Percentiles rank a stretch among this genome's conserved stretches.
These are phyloP conservation scores for Nicotiana tomentosiformis DNA, from an alignment of 257 asterid genomes.

Conservation along the genomic window DNA sequence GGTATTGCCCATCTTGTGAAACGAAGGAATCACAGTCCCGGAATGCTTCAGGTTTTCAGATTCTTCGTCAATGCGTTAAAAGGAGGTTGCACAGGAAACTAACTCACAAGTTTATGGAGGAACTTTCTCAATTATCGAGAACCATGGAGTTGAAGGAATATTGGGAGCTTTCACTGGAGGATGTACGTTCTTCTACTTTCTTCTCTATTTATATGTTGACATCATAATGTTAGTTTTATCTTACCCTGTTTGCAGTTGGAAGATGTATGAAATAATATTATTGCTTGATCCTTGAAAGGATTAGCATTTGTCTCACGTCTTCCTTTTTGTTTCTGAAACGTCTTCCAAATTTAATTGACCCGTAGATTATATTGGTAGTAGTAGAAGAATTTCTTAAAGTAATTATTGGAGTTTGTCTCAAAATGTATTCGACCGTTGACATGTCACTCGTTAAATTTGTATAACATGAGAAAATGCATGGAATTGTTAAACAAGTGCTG, in stretches of 20 bases:
- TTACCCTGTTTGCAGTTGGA: conserved; percentile 2
- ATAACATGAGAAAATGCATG: not conserved
- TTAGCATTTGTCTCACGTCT: not conserved
- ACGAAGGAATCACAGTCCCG: conserved; percentile 38
- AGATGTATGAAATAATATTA: not conserved
- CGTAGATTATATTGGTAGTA: not conserved
- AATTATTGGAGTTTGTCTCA: not conserved
- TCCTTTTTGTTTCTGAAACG: not conserved
- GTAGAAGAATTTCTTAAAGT: not conserved
- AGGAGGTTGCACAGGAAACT: conserved; percentile 42
- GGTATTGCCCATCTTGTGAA: conserved; percentile 95
- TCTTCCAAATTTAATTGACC: not conserved
- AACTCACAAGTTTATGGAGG: conserved; percentile 41
- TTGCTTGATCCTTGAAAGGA: not conserved
- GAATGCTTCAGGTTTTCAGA: conserved; percentile 26
- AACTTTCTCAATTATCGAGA: conserved; percentile 51
- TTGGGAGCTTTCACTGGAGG: conserved; percentile 74
- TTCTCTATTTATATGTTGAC: conserved; percentile 10
- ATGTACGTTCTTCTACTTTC: conserved; percentile 42
- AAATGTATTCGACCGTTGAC: not conserved
- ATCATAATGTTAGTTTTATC: not conserved
- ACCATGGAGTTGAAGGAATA: conserved; percentile 70
- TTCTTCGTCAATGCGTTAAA: conserved; percentile 27
- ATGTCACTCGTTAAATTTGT: not conserved
- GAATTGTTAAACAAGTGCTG: not conserved